A percentile compares a stretch with the other conserved stretches of the same genome.
phyloP scores from a whole-genome alignment of 805 yeast genomes.

The Priceomyces medius region DNA sequence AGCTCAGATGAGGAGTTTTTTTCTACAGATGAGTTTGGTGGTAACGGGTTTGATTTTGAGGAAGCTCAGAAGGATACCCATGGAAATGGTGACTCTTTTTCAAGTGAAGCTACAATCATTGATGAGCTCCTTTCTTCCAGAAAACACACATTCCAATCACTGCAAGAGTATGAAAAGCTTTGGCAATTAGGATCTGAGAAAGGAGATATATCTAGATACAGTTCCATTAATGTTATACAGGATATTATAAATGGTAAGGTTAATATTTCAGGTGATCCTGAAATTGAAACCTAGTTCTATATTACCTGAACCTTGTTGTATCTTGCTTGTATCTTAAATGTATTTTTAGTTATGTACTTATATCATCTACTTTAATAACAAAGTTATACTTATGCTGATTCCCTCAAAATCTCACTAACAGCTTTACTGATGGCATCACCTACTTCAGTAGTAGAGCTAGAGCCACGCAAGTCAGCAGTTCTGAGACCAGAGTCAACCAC shows the following conservation, averaged over 20 bases:
- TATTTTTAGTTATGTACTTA: background rate
- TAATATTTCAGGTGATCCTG: background rate
- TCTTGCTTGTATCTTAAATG: no score
- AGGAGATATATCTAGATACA: background rate
- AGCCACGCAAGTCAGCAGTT: slow-evolving; percentile 90
- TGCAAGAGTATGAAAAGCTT: background rate
- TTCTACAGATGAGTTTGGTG: slow-evolving; percentile 26
- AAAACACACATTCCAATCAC: background rate
- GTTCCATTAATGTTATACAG: slow-evolving; percentile 3
- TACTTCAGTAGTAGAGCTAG: slow-evolving; percentile 80
- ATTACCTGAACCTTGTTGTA: no score
- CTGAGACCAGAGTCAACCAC: slow-evolving; percentile 82
- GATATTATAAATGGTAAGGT: slow-evolving; percentile 2
- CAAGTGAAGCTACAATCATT: slow-evolving; percentile 22
- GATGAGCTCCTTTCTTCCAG: background rate
- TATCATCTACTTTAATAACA: background rate
- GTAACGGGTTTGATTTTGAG: background rate
- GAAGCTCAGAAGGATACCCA: background rate
- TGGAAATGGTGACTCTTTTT: slow-evolving; percentile 10
- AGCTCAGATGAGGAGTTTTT: slow-evolving; percentile 8
- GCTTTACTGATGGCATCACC: slow-evolving; percentile 89
- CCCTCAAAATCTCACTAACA: slow-evolving; percentile 53
- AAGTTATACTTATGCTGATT: slow-evolving; percentile 8
- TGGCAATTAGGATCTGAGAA: background rate
- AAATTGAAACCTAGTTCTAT: background rate